Evolutionary conservation across 2,329 filamentous ascomycete genomes (phyloP).

Genomic region (Scopulariopsis brevicaulis): DNA sequence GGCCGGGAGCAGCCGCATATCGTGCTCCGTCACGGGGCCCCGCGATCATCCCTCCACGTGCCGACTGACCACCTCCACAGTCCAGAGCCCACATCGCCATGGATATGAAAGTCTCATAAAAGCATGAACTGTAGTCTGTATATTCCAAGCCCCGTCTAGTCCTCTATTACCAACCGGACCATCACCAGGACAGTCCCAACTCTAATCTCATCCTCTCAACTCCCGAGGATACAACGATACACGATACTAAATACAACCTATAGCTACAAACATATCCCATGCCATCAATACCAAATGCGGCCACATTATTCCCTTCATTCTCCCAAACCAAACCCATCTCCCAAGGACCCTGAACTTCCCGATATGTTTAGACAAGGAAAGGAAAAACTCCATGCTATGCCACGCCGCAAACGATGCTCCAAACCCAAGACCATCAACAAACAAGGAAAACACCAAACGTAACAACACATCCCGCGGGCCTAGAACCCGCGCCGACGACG

Average conservation of each 20-base stretch:
- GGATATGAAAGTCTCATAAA: too few species aligned
- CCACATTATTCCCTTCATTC: not conserved
- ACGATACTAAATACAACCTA: not conserved
- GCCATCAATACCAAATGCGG: not conserved
- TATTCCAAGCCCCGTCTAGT: not conserved
- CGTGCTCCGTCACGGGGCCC: not conserved
- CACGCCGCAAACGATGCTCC: conserved; percentile 1
- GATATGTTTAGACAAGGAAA: not conserved
- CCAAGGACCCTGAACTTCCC: not conserved
- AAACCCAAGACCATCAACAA: conserved; percentile 5
- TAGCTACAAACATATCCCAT: not conserved
- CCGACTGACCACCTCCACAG: not conserved
- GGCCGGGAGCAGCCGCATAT: not conserved
- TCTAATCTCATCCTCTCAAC: not conserved
- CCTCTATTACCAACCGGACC: not conserved
- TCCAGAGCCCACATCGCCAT: not conserved
- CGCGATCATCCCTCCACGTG: not conserved
- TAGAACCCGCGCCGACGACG: not conserved
- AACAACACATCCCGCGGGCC: not conserved
- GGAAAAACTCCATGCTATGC: conserved; percentile 11
- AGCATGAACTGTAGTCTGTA: not conserved
- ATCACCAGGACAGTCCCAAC: not conserved
- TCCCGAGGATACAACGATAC: not conserved
- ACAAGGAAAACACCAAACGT: not conserved
- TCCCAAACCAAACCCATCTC: not conserved